phyloP scores from a whole-genome alignment of 257 asterid genomes.

The Solanum medicagineum region DNA sequence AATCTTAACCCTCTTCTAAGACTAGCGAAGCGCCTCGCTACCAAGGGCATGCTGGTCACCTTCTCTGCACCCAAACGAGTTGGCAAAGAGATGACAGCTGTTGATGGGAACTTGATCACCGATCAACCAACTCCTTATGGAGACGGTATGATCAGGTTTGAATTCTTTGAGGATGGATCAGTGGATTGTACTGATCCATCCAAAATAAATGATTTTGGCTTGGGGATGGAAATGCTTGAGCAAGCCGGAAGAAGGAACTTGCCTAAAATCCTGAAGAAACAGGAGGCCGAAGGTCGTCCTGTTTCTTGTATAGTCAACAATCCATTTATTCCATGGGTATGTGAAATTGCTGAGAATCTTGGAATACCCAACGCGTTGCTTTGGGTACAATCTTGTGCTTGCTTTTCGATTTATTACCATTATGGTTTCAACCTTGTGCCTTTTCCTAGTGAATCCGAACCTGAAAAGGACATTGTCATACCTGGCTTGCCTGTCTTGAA shows the following conservation, averaged over 20 bases:
- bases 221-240: neutral
- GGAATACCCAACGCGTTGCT: neutral
- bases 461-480: neutral
- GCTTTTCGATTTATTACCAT: neutral
- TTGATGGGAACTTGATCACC: neutral
- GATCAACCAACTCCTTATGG: neutral
- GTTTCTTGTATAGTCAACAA: neutral
- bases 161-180: neutral
- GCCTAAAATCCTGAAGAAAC: neutral
- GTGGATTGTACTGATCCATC: neutral
- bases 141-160: neutral
- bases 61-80: neutral
- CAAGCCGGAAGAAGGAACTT: neutral
- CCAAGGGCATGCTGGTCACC: neutral
- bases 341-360: neutral
- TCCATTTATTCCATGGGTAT: constrained; percentile 1
- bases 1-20: neutral
- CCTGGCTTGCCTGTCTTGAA: neutral
- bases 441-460: neutral
- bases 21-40: neutral
- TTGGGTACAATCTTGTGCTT: neutral
- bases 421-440: neutral
- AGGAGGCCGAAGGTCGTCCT: neutral
- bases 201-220: neutral
- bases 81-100: neutral